Evolutionary conservation across 371 early-diverging fungal genomes (phyloP).

Genomic region (Catenaria anguillulae): DNA sequence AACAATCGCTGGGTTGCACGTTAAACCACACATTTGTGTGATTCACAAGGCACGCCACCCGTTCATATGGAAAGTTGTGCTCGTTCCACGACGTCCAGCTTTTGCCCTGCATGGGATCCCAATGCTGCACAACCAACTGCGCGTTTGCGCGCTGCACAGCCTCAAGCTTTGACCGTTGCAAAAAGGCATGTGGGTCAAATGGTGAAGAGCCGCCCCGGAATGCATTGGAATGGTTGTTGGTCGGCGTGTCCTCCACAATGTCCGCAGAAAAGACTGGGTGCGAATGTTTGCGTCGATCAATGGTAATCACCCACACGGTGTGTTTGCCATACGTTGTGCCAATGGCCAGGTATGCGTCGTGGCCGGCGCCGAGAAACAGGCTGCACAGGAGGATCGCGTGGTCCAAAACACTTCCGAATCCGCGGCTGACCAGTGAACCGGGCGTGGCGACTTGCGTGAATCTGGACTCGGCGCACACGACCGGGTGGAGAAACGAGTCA

Average conservation of each 20-base stretch:
- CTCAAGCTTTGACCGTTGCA: not conserved
- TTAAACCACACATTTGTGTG: slow-evolving; percentile 22
- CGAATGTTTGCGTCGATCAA: slow-evolving; percentile 6
- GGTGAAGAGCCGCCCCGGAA: too few species aligned
- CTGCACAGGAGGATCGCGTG: slow-evolving; percentile 22
- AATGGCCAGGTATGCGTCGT: slow-evolving; percentile 22
- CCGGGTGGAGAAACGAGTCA: not conserved
- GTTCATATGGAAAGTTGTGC: slow-evolving; percentile 15
- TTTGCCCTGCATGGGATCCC: slow-evolving; percentile 22
- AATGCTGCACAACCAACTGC: slow-evolving; percentile 15
- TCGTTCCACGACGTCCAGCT: not conserved
- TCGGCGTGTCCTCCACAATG: too few species aligned
- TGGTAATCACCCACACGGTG: slow-evolving; percentile 24
- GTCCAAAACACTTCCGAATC: slow-evolving; percentile 17
- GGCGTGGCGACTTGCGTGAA: not conserved
- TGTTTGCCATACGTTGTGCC: slow-evolving; percentile 19
- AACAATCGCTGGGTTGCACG: slow-evolving; percentile 17
- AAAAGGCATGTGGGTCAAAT: not conserved
- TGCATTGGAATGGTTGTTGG: too few species aligned
- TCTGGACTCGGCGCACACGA: not conserved
- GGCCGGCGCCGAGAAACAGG: slow-evolving; percentile 17
- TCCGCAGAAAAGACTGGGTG: too few species aligned
- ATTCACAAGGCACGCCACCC: slow-evolving; percentile 18
- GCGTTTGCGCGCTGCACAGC: slow-evolving; percentile 6
- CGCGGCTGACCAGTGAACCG: slow-evolving; percentile 10